Base-by-base conservation (phyloP, 495 filamentous ascomycete species). In the Hypomontagnella monticulosa region DNA sequence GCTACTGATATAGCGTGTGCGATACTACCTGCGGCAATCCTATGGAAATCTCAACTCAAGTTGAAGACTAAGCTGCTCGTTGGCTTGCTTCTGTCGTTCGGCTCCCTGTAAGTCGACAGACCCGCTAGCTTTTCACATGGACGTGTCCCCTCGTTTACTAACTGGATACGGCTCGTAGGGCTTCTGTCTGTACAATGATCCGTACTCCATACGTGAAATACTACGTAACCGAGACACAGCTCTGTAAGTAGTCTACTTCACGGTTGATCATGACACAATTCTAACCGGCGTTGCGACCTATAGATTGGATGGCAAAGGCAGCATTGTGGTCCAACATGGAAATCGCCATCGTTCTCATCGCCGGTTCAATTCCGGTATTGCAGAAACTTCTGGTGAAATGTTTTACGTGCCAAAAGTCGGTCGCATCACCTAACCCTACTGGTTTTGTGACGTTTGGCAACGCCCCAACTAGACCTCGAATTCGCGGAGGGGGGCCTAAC, bases 381-480 rank as follows among this genome's bases (percentile, higher is more conserved):
- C 67, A 60, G 36, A 62, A 40, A 15, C 32, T 63, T 2, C 56
- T 67, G 37, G 32, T 63, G 54, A 27, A 54, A 14, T 33, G 16
- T 4, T 9, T 23, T 4, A 63, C 10, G 90, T 89, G 89, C 86
- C 15, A 30, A 27, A n/a, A 11, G n/a, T 1, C 30, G 4, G 3
- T 15, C n/a, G 5, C 4, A 1, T 34, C 59, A n/a, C 53, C 58
- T 0, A 60, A 37, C 9, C 7, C 57, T 11, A 27, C 23, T 2
- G 55, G 40, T 49, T 75, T 77, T n/a, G 69, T 67, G 12, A 83
- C 83, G 0, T 78, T 80, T n/a, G 77, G 80, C 7, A 61, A 38
- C 38, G 10, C 14, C 4, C 55, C 60, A 0, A 4, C 30, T 0
- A 68, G 56, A 14, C 15, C 19, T 4, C 48, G 43, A 20, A 37